Evolutionary conservation across 2,329 filamentous ascomycete species (phyloP), one percentile per base, ranked within the genome.

Genomic region (Fusarium liriodendri): DNA sequence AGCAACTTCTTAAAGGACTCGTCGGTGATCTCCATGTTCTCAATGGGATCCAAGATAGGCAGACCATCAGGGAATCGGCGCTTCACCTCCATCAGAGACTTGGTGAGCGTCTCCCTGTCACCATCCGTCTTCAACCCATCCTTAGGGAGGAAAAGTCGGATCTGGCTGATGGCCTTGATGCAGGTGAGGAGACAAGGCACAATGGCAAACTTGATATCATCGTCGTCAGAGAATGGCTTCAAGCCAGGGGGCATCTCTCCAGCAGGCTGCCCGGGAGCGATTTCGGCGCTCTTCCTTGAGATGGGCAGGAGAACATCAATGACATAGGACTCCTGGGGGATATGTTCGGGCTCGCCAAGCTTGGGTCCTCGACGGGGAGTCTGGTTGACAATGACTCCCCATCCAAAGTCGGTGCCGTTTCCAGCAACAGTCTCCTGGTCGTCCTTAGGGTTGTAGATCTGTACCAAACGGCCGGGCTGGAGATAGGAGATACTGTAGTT

Each of bases 21-120:
- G 78, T 98, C 97, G 5, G 88, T 92, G 78, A 99, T 98, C 32
- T 91, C 90, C 97, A 99, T 98, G 80, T 98, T 95, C 82, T 98
- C 95, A 42, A 99, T 92, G 0, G 97, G 97, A 79, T 99, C 97
- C 20, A 99, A 85, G 8, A 95, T 88, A 4, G 97, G 93, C 66
- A 99, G 86, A 4, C 97, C 97, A 79, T 99, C 97, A 1, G 95
- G 95, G 85, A 99, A 98, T 29, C 97, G 92, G 75, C 91, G 91
- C 83, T 94, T 90, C 18, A 97, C 92, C 82, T 98, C 96, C 47
- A 90, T 89, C 32, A 98, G 83, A 1, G 87, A 89, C 74, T 93
- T 93, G 66, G 92, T 90, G 58, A 93, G 88, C 18, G 92, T 89
- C 2, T 89, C 85, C 33, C 90, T 89, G 69, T 95, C 90, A n/a